phyloP scores from a whole-genome alignment of 306 rosid genomes.

The Vachellia collinsii region DNA sequence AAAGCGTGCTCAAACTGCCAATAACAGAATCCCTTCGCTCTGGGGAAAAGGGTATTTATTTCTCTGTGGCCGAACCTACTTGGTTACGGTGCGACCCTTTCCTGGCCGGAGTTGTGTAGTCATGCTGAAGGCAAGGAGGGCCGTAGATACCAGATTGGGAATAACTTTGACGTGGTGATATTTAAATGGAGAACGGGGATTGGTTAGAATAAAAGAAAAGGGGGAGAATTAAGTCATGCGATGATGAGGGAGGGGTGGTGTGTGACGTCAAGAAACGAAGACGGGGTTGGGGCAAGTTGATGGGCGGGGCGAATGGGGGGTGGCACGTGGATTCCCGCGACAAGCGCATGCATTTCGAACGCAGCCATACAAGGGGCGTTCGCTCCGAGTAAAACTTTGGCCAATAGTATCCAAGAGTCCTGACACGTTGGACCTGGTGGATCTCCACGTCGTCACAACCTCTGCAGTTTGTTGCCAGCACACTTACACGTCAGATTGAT shows the following conservation, averaged over 20 bases:
- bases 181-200: not conserved
- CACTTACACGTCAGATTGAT: slow-evolving; percentile 2
- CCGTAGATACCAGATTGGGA: not conserved
- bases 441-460: slow-evolving; percentile 19
- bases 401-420: slow-evolving; percentile 19
- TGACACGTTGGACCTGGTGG: not conserved
- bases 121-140: not conserved
- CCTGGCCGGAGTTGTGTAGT: accelerated
- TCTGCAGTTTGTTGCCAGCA: not conserved
- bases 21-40: not conserved
- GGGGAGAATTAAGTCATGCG: not conserved
- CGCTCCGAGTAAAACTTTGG: slow-evolving; percentile 31
- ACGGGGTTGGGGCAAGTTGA: not conserved
- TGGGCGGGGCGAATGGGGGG: not conserved
- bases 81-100: not conserved
- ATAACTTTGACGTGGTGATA: not conserved
- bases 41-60: not conserved
- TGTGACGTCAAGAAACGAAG: slow-evolving; percentile 22
- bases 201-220: not conserved
- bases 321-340: slow-evolving; percentile 47
- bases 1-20: not conserved
- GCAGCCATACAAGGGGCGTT: slow-evolving; percentile 35
- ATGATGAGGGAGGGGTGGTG: slow-evolving; percentile 11
- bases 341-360: slow-evolving; percentile 45
- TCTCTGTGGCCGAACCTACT: not conserved